Evolutionary conservation across 495 filamentous ascomycete genomes (phyloP), one percentile per base, ranked within the genome.

Genomic region (Tuber borchii): DNA sequence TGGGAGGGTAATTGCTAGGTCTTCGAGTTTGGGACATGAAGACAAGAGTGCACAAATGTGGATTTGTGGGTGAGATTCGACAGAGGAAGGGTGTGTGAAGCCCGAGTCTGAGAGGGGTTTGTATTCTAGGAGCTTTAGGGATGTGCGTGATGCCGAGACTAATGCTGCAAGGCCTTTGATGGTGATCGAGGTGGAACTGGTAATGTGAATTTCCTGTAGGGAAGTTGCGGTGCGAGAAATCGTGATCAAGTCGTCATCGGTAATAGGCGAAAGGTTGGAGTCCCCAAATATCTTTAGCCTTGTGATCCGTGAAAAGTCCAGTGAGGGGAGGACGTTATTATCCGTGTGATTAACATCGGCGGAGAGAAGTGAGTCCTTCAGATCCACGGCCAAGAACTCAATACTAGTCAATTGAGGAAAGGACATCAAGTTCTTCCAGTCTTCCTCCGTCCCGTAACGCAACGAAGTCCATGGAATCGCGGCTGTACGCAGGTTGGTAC

Each of bases 271-370:
- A 77, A 87, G 83, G 40, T 86, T 86, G 8, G 87, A 86, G 79
- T 87, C 83, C 69, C 87, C 87, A 70, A 87, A 87, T 56, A 89
- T 82, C 82, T 89, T 89, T 56, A 89, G 78, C 44, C 86, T 83
- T 39, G 82, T 83, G 46, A 89, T 83, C 31, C 81, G 76, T 69
- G 85, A 79, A 75, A 89, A 88, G 26, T 85, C 76, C 6, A 88
- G 79, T 7, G 73, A 65, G 14, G 31, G 65, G 26, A 82, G 65
- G 34, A 79, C 74, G 19, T 37, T 46, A 46, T 74, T 79, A 65
- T 82, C 77, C 61, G 71, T 71, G 45, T 80, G 70, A 74, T 83
- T 80, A 48, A 83, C 80, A 19, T 82, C 77, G 17, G 79, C 71
- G 16, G 83, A 82, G 8, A 68, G 68, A 44, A 77, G 74, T 3